Conservation (phyloP, 441 rosid genomes). For the Bocquillonia castaneifolia region DNA sequence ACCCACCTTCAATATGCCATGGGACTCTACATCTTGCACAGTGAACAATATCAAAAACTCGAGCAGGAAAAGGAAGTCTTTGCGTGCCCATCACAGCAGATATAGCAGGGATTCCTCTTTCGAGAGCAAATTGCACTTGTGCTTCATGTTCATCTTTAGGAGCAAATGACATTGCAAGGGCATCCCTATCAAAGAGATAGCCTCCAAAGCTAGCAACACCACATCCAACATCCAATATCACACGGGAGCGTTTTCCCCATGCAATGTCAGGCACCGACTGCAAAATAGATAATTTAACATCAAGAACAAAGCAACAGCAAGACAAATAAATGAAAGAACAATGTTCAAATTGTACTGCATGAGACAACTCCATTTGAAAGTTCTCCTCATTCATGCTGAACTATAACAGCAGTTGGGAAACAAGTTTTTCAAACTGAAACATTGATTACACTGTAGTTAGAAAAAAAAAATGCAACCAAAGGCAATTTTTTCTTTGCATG, state of each 20-base stretch:
- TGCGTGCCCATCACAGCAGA: constrained; percentile 96
- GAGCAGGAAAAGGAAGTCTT: constrained; percentile 88
- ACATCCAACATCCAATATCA: constrained; percentile 91
- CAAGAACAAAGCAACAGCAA: not conserved
- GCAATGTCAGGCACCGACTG: constrained; percentile 82
- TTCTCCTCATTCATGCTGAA: not conserved
- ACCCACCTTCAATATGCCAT: constrained; percentile 97
- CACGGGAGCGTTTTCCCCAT: constrained; percentile 85
- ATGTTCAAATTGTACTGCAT: not conserved
- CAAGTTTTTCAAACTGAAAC: not conserved
- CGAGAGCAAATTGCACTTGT: constrained; percentile 92
- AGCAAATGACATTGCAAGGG: constrained; percentile 85
- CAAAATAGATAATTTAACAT: constrained; percentile 16
- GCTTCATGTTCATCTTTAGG: constrained; percentile 99
- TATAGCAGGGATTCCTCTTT: constrained; percentile 93
- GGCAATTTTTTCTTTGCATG: not conserved
- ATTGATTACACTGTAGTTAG: not conserved
- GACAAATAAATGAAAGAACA: not conserved
- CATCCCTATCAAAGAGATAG: constrained; percentile 79
- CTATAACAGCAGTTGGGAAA: not conserved
- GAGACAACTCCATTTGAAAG: not conserved
- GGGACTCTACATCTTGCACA: constrained; percentile 99
- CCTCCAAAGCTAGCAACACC: constrained; percentile 98
- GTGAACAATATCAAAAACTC: constrained; percentile 82
- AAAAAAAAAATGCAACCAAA: not conserved